Evolutionary conservation across 768 basidiomycete species (phyloP), one percentile per base, ranked within the genome.

Genomic region (Rhodotorula diobovata): DNA sequence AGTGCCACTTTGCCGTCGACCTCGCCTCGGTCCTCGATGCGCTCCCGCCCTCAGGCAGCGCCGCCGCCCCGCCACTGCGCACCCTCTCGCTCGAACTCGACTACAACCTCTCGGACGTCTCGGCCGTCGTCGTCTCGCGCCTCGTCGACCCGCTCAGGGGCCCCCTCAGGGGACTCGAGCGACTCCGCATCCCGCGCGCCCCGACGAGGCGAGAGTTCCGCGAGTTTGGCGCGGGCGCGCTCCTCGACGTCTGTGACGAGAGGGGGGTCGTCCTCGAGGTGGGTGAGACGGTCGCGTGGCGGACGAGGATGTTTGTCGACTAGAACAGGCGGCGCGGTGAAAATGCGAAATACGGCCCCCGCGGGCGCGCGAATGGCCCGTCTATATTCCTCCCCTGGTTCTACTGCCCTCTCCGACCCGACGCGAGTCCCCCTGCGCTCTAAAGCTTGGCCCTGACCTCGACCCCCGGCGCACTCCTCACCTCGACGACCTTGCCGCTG

Each of bases 61-160:
- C n/a, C n/a, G n/a, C n/a, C n/a, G n/a, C n/a, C n/a, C n/a, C n/a
- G n/a, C n/a, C n/a, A n/a, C 63, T 60, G 39, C 11, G 39, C 1
- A 34, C 50, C 58, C 63, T 72, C 54, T 30, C 43, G 18, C 20
- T 72, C 43, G 66, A 72, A 46, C 59, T 72, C 23, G 71, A 72
- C 37, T 72, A 67, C 66, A 68, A 68, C 63, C 59, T 72, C 11
- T 32, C 37, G 20, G 57, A 72, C 7, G 34, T 67, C 34, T 51
- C 66, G 1, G n/a, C 63, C 9, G 8, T 61, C 30, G 23, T 72
- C 15, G 32, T 53, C 14, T 8, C 50, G 4, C 57, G 63, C 8
- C 32, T 72, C 25, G 51, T 14, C 21, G 28, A 16, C 11, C 39
- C 39, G 9, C 39, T 15, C 39, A 15, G 14, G 8, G 41, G 41